Evolutionary conservation across 306 rosid species (phyloP), one percentile per base, ranked within the genome.

Genomic region (Abrus precatorius): DNA sequence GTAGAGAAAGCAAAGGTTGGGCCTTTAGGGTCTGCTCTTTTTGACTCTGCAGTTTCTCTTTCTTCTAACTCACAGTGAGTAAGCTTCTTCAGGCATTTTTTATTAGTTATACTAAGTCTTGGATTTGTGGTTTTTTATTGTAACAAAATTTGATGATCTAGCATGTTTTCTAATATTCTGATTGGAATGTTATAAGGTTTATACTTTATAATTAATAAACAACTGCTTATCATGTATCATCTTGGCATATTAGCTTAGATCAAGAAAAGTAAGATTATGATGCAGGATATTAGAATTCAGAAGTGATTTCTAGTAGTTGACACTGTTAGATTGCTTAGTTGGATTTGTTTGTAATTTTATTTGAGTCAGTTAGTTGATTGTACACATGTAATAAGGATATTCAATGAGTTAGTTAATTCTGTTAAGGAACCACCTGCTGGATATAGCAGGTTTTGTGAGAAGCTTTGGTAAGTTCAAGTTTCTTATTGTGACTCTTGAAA

Each of bases 1-100:
- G 90, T 93, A 75, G 87, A 90, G 81, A 95, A 91, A 81, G 97
- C 99, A 78, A 93, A 90, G 91, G 98, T 95, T 48, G 99, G 99
- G 77, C 99, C 99, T 71, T 84, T 95, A 6, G 99, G 95, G 63
- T 89, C 93, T 45, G 75, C 83, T 63, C 97, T 92, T 80, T 93
- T 95, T 78, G 99, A 95, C 89, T 93, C 99, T 76, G 99, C 99
- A 28, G 93, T 95, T 81, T 95, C 98, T 61, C 62, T 95, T 69
- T 85, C 98, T 59, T 89, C 87, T 83, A 80, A 82, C 82, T 78
- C 91, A 5, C 76, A 82, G 98, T 95, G 83, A 83, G 97, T 94
- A 84, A 78, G 86, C 89, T 67, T 76, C 89, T 84, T 87, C 87
- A 28, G 33, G 76, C 70, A 86, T 68, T 64, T 54, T 54, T 62